Evolutionary conservation across 163 green algal genomes (phyloP).

Genomic region (Scenedesmus sp.): DNA sequence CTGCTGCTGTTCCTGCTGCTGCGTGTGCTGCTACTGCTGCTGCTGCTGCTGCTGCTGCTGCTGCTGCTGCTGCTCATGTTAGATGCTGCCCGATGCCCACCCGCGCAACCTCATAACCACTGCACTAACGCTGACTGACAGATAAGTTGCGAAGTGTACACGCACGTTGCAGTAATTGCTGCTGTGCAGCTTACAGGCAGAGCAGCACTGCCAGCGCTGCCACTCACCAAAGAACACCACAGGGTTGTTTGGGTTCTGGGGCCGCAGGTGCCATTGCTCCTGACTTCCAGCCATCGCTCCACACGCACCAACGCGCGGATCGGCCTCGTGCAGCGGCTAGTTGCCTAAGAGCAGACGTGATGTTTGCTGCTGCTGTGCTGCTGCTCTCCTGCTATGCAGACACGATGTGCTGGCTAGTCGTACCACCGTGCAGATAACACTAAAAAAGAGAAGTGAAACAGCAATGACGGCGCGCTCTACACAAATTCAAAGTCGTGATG

Average conservation of each 20-base stretch:
- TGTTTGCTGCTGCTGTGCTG: conserved; percentile 1
- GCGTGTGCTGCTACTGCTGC: too few species aligned
- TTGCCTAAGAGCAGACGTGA: background rate
- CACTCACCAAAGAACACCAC: conserved; percentile 93
- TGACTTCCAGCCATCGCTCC: conserved; percentile 21
- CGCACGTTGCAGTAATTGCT: too few species aligned
- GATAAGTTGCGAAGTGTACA: too few species aligned
- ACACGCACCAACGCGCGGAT: background rate
- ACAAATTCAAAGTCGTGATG: too few species aligned
- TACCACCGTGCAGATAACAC: too few species aligned
- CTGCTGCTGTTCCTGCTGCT: too few species aligned
- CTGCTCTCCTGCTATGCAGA: background rate
- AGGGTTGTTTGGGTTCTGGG: conserved; percentile 81
- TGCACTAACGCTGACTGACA: too few species aligned
- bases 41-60: too few species aligned
- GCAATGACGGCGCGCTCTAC: too few species aligned
- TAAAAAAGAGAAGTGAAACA: too few species aligned
- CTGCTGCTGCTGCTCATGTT: background rate
- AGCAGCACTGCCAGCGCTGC: background rate
- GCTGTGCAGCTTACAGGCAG: background rate
- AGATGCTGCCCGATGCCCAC: too few species aligned
- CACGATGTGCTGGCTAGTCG: background rate
- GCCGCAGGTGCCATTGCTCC: conserved; percentile 83
- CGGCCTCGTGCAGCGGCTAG: conserved; percentile 7
- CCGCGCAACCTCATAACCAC: too few species aligned